Evolutionary conservation across 768 basidiomycete genomes (phyloP).

Genomic region (Agaricus bisporus): DNA sequence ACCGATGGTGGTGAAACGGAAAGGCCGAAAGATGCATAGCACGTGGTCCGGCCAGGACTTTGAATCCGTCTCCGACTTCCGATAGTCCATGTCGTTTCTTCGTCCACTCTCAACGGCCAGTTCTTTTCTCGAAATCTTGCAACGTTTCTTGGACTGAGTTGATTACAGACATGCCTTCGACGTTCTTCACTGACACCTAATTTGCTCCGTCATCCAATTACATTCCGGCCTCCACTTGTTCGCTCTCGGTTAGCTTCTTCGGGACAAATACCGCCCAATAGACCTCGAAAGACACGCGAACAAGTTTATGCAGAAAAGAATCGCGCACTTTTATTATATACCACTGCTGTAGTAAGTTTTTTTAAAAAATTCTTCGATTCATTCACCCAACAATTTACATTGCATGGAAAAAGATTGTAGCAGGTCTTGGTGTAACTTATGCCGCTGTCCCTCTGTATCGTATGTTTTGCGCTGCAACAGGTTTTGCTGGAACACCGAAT

Average conservation of each 20-base stretch:
- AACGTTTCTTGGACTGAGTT: neutral
- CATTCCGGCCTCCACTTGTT: neutral
- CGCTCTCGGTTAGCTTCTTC: neutral
- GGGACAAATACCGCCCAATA: constrained; percentile 1
- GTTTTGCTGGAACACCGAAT: constrained; percentile 92
- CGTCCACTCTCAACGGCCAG: constrained; percentile 8
- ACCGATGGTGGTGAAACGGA: neutral
- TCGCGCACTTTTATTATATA: constrained; percentile 77
- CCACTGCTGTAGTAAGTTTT: constrained; percentile 66
- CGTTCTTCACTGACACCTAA: neutral
- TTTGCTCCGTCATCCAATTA: neutral
- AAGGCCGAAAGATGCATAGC: neutral
- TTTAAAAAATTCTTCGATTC: neutral
- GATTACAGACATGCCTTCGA: constrained; percentile 4
- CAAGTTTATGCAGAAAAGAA: constrained; percentile 53
- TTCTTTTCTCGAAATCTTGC: neutral
- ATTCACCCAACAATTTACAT: neutral
- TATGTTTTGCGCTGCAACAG: constrained; percentile 97
- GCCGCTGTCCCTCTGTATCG: constrained; percentile 96
- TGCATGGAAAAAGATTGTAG: constrained; percentile 49
- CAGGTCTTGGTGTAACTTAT: constrained; percentile 84
- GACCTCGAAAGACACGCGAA: constrained; percentile 20
- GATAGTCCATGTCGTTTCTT: constrained; percentile 12
- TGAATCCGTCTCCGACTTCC: neutral
- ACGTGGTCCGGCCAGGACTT: constrained; percentile 8